Evolutionary conservation across 352 stramenopile genomes (phyloP).

Genomic region (Phytophthora pini): DNA sequence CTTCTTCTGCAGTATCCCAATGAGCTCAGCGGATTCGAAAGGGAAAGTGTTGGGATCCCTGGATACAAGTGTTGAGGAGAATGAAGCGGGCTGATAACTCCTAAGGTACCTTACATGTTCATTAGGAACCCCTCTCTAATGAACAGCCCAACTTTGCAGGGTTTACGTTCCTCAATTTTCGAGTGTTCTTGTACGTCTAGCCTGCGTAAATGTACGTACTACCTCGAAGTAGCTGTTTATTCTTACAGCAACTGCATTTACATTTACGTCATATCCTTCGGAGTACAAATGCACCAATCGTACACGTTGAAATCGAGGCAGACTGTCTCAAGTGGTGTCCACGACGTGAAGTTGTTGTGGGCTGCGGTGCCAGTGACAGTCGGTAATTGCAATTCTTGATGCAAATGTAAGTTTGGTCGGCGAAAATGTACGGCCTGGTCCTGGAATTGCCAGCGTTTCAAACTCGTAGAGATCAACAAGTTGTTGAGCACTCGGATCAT

Average conservation of each 20-base stretch:
- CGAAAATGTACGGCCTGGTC: constrained; percentile 10
- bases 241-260: too few relatives aligned
- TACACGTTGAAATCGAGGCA: too few relatives aligned
- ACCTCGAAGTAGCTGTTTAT: too few relatives aligned
- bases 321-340: not conserved
- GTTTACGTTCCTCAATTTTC: too few relatives aligned
- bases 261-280: too few relatives aligned
- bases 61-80: constrained; percentile 17
- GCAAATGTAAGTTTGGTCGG: constrained; percentile 3
- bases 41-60: constrained; percentile 45
- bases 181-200: too few relatives aligned
- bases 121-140: too few relatives aligned
- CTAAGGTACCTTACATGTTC: too few relatives aligned
- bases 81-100: too few relatives aligned
- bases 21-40: constrained; percentile 14
- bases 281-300: too few relatives aligned
- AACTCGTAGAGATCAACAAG: constrained; percentile 1
- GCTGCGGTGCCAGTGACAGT: constrained; percentile 2
- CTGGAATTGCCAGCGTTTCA: constrained; percentile 13
- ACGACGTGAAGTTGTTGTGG: constrained; percentile 7
- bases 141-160: too few relatives aligned
- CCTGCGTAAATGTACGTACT: too few relatives aligned
- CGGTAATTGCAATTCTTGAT: constrained; percentile 8
- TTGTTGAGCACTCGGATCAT: not conserved
- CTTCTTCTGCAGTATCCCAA: constrained; percentile 43